phyloP scores from a whole-genome alignment of 495 filamentous ascomycete species.

The Pyrenula aspistea region DNA sequence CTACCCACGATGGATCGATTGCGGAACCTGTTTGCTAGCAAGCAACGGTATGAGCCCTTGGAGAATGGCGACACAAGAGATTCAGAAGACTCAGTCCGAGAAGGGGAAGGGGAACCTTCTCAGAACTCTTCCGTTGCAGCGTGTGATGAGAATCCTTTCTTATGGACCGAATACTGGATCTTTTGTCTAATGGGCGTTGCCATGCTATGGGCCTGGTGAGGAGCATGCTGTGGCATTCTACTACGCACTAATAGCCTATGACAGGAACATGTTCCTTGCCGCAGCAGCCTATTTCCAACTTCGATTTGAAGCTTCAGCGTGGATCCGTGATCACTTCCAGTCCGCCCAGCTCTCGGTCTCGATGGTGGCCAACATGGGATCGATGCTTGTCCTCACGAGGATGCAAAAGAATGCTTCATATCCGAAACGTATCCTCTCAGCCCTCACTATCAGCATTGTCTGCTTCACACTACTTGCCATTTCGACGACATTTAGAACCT shows the following conservation, averaged over 20 bases:
- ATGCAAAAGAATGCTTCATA: conserved; percentile 73
- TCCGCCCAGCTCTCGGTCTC: conserved; percentile 78
- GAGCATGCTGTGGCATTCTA: conserved; percentile 1
- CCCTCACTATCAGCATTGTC: conserved; percentile 59
- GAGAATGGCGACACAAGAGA: conserved; percentile 28
- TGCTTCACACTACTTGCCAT: conserved; percentile 66
- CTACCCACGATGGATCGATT: not conserved
- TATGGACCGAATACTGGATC: conserved; percentile 69
- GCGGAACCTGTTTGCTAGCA: conserved; percentile 27
- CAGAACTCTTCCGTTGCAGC: not conserved
- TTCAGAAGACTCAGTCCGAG: conserved; percentile 16
- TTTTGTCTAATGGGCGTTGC: conserved; percentile 81
- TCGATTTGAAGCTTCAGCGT: conserved; percentile 60
- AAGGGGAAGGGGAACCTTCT: conserved; percentile 1
- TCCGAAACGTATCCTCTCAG: conserved; percentile 63
- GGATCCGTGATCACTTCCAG: conserved; percentile 71
- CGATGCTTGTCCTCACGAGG: conserved; percentile 62
- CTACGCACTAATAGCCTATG: not conserved
- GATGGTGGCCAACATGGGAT: conserved; percentile 64
- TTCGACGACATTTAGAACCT: conserved; percentile 58
- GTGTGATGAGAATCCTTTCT: conserved; percentile 35
- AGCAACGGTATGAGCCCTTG: conserved; percentile 45
- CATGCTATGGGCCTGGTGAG: conserved; percentile 96
- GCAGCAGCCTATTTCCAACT: conserved; percentile 84
- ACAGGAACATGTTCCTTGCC: conserved; percentile 97